Evolutionary conservation across 2,329 filamentous ascomycete species (phyloP).

Genomic region (Sporothrix brasiliensis): DNA sequence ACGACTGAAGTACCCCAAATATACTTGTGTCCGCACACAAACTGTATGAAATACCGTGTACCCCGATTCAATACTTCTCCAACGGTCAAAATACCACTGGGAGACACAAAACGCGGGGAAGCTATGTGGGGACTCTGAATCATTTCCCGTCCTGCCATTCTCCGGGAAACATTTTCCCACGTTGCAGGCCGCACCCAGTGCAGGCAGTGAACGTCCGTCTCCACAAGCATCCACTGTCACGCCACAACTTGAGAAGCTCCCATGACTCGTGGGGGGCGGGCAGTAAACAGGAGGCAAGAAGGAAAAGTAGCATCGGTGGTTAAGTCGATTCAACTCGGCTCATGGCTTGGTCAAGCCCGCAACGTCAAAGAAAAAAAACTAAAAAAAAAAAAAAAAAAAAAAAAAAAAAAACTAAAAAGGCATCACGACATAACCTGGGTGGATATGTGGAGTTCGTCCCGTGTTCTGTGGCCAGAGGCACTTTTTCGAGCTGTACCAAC

Average conservation of each 20-base stretch:
- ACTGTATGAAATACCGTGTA: neutral
- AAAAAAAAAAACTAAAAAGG: neutral
- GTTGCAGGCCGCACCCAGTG: neutral
- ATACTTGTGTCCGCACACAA: neutral
- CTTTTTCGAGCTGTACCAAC: constrained; percentile 2
- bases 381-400: no score
- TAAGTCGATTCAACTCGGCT: neutral
- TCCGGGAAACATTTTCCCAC: constrained; percentile 30
- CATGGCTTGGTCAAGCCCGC: no score
- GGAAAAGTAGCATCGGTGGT: neutral
- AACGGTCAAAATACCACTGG: neutral
- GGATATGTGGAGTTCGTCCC: neutral
- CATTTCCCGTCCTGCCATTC: constrained; percentile 16
- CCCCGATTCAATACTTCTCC: neutral
- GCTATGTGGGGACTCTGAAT: constrained; percentile 3
- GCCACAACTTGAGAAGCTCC: neutral
- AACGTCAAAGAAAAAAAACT: no score
- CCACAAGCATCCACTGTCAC: constrained; percentile 8
- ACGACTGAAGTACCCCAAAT: constrained; percentile 5
- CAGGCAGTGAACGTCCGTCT: neutral
- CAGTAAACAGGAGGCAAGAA: neutral
- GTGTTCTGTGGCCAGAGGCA: neutral
- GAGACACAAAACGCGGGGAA: constrained; percentile 10
- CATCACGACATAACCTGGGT: neutral
- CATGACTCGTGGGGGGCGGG: constrained; percentile 7